Percentiles rank a stretch among this genome's conserved stretches.
phyloP scores from a whole-genome alignment of 139 green algal genomes.

The Micromonas pusilla region DNA sequence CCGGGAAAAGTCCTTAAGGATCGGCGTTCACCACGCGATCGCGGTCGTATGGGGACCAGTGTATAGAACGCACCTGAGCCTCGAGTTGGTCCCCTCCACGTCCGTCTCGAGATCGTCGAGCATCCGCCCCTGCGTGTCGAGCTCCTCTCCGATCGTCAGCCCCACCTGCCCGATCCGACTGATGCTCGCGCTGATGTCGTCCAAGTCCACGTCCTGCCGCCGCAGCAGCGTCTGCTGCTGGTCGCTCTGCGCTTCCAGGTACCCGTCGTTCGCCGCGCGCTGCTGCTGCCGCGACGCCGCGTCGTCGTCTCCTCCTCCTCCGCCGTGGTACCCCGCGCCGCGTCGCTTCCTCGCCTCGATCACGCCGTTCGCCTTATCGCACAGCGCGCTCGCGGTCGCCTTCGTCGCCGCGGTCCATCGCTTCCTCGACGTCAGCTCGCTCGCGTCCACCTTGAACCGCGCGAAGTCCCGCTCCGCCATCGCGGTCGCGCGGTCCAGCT shows the following conservation, averaged over 20 bases:
- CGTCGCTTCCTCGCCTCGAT: not conserved
- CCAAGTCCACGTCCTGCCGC: slow-evolving; percentile 25
- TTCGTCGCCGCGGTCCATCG: slow-evolving; percentile 29
- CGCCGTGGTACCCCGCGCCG: not conserved
- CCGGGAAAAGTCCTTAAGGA: no score
- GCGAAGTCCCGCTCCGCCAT: slow-evolving; percentile 39
- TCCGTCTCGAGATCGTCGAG: slow-evolving; percentile 34
- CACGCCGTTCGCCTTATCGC: not conserved
- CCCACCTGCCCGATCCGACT: slow-evolving; percentile 26
- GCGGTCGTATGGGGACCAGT: no score
- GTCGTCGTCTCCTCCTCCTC: not conserved
- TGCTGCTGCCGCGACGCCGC: not conserved
- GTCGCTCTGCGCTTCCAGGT: not conserved
- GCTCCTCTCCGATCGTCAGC: slow-evolving; percentile 33
- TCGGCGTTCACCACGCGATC: no score
- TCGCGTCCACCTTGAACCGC: slow-evolving; percentile 36
- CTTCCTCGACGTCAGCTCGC: slow-evolving; percentile 31
- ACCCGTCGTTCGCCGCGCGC: not conserved
- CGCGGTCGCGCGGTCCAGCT: slow-evolving; percentile 45
- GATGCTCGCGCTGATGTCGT: slow-evolving; percentile 26
- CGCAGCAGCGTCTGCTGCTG: not conserved
- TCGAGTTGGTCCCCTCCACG: slow-evolving; percentile 19
- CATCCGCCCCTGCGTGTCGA: slow-evolving; percentile 25
- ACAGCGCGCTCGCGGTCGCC: not conserved
- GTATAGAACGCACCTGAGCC: no score